Base-by-base conservation (phyloP, 371 early-diverging fungal genomes). In the Mucor indicus region DNA sequence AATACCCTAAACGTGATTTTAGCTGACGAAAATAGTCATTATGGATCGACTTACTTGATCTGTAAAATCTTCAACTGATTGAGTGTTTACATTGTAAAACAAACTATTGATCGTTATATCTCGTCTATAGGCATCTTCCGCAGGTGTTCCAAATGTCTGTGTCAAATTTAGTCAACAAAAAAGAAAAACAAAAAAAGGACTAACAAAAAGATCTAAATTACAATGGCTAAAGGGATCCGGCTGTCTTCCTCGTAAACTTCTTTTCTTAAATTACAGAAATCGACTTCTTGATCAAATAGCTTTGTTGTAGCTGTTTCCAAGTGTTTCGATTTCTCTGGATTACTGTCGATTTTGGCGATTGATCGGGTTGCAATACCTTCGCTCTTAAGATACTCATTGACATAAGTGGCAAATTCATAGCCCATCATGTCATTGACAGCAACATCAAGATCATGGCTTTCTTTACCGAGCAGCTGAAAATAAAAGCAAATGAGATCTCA, bases 51-150 rank as follows among this genome's bases (percentile, higher is more conserved):
- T 44, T 71, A 77, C 84, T 59, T 60, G 77, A 19, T 82, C 72
- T 1, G 96, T 96, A 50, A 85, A 94, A 62, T 99, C 99, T 72
- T 99, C 99, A 1, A 99, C 90, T 32, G 72, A 24, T 1, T 66
- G 57, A 0, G 95, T 90, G 54, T 91, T 86, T 16, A 99, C 77
- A 69, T 99, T 99, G 73, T 96, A 99, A 55, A 99, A 99, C 38
- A 99, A 75, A 21, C 99, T 84, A 61, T 99, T 99, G 68, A 99
- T 97, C 12, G 99, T 99, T 6, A 91, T 90, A 70, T 99, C 99
- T 23, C 99, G 80, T 6, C 99, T 89, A 32, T 82, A 72, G 1
- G 99, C 98, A 70, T 99, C 99, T 57, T 99, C 91, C n/a, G 70
- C 46, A 0, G 99, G 95, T 16, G 97, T 93, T 5, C 99, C 99